Conservation (phyloP, 495 filamentous ascomycete genomes). For the Apodospora peruviana region DNA sequence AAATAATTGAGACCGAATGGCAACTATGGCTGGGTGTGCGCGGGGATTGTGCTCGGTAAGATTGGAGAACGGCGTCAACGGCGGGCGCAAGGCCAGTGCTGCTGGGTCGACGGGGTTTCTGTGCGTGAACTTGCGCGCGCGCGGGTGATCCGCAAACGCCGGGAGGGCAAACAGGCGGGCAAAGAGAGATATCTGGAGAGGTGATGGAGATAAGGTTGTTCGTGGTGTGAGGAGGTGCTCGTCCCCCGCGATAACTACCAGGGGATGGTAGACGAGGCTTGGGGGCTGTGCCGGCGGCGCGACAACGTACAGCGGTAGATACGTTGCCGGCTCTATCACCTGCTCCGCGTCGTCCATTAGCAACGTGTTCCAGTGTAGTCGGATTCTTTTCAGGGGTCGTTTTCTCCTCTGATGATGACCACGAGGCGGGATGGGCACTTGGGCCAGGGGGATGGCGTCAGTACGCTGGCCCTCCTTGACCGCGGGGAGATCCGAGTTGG, state of each 20-base stretch:
- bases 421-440: not conserved
- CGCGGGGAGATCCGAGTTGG: constrained; percentile 30
- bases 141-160: constrained; percentile 45
- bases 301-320: constrained; percentile 45
- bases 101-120: not conserved
- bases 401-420: too few species aligned
- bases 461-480: constrained; percentile 11
- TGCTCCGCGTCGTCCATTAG: constrained; percentile 55
- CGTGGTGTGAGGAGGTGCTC: constrained; percentile 49
- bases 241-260: constrained; percentile 54
- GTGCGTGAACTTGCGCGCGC: constrained; percentile 28
- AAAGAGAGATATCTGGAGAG: constrained; percentile 44
- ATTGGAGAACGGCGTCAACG: constrained; percentile 37
- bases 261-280: constrained; percentile 25
- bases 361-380: constrained; percentile 49
- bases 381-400: too few species aligned
- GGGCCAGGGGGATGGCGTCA: constrained; percentile 13
- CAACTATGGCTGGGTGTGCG: constrained; percentile 52
- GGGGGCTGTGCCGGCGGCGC: constrained; percentile 37
- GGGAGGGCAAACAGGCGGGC: constrained; percentile 43
- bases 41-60: constrained; percentile 56
- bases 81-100: too few species aligned
- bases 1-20: constrained; percentile 47
- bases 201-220: constrained; percentile 32
- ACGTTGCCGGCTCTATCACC: constrained; percentile 48